These are phyloP conservation scores for Rosa persica DNA, from an alignment of 306 rosid genomes.

Conservation along the genomic window DNA sequence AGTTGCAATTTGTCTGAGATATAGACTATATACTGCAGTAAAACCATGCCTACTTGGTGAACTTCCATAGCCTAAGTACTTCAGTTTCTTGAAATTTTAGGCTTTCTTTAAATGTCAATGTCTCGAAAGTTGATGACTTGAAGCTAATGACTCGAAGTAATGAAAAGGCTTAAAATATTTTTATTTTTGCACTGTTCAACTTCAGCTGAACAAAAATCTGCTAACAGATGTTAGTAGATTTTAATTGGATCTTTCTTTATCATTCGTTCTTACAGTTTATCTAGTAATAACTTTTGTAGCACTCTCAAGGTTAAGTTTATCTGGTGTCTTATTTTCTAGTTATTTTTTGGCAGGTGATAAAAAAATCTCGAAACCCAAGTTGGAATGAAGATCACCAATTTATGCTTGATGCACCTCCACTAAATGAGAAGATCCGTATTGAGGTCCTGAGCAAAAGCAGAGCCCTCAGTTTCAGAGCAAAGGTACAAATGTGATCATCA, in stretches of 20 bases:
- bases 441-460: constrained; percentile 72
- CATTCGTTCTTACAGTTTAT: neutral
- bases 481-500: constrained; percentile 41
- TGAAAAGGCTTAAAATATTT: neutral
- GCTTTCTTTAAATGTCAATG: neutral
- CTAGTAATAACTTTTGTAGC: neutral
- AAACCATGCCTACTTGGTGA: neutral
- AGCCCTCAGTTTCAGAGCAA: constrained; percentile 48
- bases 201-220: neutral
- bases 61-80: neutral
- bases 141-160: neutral
- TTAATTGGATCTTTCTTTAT: neutral
- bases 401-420: constrained; percentile 91
- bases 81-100: neutral
- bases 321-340: neutral
- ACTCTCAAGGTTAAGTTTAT: neutral
- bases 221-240: neutral
- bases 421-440: constrained; percentile 67
- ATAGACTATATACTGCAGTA: neutral
- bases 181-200: neutral
- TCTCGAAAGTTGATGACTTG: neutral
- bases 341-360: constrained; percentile 47
- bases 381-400: constrained; percentile 92
- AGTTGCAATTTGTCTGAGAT: neutral
- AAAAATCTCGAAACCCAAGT: constrained; percentile 66